A percentile compares a stretch with the other conserved stretches of the same genome.
Conservation (phyloP, 2,329 filamentous ascomycete species). For the Aureobasidium sp. region DNA sequence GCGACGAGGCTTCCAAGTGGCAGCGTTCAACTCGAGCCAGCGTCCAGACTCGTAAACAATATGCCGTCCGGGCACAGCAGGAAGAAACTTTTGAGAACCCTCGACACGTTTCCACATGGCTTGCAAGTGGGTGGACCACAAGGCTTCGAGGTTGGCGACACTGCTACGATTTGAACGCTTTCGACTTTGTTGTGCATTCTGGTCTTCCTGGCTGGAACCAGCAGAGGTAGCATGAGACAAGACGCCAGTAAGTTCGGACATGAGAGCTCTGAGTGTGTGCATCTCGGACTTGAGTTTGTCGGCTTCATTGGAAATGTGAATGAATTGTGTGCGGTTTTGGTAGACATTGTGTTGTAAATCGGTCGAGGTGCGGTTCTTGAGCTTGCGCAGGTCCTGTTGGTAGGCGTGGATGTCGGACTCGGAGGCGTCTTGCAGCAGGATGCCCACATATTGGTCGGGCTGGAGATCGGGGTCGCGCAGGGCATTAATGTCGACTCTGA, state of each 20-base stretch:
- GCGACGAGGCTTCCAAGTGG: constrained; percentile 87
- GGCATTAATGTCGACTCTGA: constrained; percentile 68
- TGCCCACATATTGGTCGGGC: constrained; percentile 71
- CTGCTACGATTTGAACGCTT: constrained; percentile 73
- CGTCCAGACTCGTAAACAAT: constrained; percentile 86
- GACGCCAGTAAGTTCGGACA: constrained; percentile 71
- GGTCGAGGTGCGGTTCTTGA: constrained; percentile 69
- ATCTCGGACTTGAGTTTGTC: constrained; percentile 97
- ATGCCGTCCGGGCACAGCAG: constrained; percentile 82
- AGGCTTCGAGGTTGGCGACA: constrained; percentile 64
- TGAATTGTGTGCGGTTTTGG: constrained; percentile 95
- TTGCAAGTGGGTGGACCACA: constrained; percentile 63
- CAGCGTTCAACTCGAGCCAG: constrained; percentile 96
- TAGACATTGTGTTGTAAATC: constrained; percentile 94
- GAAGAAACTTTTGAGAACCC: constrained; percentile 92
- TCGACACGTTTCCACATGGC: constrained; percentile 96
- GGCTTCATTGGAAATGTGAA: constrained; percentile 98
- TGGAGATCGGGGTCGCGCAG: constrained; percentile 72
- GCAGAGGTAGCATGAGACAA: constrained; percentile 41
- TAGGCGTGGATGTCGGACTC: constrained; percentile 82
- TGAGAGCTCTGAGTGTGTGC: constrained; percentile 79
- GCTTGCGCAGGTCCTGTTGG: constrained; percentile 65
- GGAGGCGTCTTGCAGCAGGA: constrained; percentile 72
- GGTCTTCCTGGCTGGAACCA: constrained; percentile 31
- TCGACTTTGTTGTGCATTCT: constrained; percentile 28